A percentile compares a stretch with the other conserved stretches of the same genome.
phyloP scores from a whole-genome alignment of 805 yeast genomes.

The Yamadazyma insecticola region DNA sequence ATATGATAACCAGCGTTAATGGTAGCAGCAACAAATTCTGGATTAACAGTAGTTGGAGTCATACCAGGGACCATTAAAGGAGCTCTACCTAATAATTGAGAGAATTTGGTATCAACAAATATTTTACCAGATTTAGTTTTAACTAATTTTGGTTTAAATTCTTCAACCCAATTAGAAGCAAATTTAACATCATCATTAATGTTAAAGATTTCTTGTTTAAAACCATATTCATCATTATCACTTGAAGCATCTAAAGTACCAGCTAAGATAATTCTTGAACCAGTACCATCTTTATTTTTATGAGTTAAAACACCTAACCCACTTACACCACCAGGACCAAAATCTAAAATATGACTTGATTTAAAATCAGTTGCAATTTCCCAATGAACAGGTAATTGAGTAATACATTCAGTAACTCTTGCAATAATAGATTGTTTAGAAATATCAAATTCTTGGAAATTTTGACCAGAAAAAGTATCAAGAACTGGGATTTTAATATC shows the following conservation, averaged over 20 bases:
- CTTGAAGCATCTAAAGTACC: constrained; percentile 72
- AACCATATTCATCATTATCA: constrained; percentile 83
- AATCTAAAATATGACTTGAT: constrained; percentile 88
- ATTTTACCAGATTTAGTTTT: constrained; percentile 69
- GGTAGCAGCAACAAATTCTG: constrained; percentile 91
- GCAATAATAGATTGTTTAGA: no score
- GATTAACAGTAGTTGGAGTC: constrained; percentile 97
- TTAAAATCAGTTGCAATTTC: constrained; percentile 78
- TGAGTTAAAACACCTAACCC: constrained; percentile 96
- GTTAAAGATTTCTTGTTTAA: constrained; percentile 91
- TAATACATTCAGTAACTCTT: constrained; percentile 78
- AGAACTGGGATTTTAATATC: constrained; percentile 79
- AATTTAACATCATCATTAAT: constrained; percentile 62
- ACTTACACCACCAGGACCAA: constrained; percentile 98
- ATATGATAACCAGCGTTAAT: constrained; percentile 95
- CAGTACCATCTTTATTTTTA: constrained; percentile 98
- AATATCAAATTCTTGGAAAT: constrained; percentile 59
- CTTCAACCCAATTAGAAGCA: constrained; percentile 88
- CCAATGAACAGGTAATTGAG: constrained; percentile 91
- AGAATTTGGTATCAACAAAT: constrained; percentile 90
- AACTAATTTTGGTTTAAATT: constrained; percentile 80
- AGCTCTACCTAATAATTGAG: constrained; percentile 86
- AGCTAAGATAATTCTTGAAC: constrained; percentile 89
- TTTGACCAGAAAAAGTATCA: constrained; percentile 84
- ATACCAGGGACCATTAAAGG: constrained; percentile 98